Conservation (phyloP, 768 basidiomycete species). For the Naganishia vaughanmartiniae region DNA sequence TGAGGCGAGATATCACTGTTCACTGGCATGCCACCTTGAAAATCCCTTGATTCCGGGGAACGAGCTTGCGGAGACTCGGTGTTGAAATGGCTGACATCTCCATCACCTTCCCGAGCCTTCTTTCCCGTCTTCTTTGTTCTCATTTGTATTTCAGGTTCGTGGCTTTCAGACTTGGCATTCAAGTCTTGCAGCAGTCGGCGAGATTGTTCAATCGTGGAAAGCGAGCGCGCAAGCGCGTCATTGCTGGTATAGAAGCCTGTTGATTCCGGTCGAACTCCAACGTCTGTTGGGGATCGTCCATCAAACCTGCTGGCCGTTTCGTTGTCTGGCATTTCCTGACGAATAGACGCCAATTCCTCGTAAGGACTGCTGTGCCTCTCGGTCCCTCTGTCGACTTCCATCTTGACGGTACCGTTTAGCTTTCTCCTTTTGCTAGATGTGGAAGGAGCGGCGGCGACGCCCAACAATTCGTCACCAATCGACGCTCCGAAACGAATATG, state of each 20-base stretch:
- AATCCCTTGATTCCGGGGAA: slow-evolving; percentile 10
- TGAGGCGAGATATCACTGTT: slow-evolving; percentile 21
- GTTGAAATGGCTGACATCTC: slow-evolving; percentile 7
- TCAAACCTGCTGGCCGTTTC: slow-evolving; percentile 21
- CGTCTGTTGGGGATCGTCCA: slow-evolving; percentile 1
- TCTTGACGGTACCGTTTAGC: slow-evolving; percentile 2
- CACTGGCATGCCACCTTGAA: slow-evolving; percentile 20
- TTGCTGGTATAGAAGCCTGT: background rate
- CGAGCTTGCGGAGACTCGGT: slow-evolving; percentile 10
- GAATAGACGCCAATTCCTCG: slow-evolving; percentile 9
- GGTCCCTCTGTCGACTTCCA: background rate
- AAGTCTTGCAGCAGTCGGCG: slow-evolving; percentile 16
- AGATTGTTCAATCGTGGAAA: slow-evolving; percentile 15
- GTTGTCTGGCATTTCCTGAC: slow-evolving; percentile 2
- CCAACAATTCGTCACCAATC: slow-evolving; percentile 4
- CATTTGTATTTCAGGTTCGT: slow-evolving; percentile 21
- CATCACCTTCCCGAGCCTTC: background rate
- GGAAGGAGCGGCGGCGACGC: background rate
- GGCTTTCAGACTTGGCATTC: slow-evolving; percentile 15
- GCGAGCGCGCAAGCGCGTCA: slow-evolving; percentile 11
- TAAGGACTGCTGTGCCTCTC: slow-evolving; percentile 12
- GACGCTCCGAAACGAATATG: slow-evolving; percentile 9
- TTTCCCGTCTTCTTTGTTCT: slow-evolving; percentile 11
- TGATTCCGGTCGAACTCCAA: background rate
- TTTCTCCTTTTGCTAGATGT: slow-evolving; percentile 17